Percentiles rank a stretch among this genome's conserved stretches.
Evolutionary conservation across 129 eudicot genomes (phyloP).

Genomic region (Artemisia annua): DNA sequence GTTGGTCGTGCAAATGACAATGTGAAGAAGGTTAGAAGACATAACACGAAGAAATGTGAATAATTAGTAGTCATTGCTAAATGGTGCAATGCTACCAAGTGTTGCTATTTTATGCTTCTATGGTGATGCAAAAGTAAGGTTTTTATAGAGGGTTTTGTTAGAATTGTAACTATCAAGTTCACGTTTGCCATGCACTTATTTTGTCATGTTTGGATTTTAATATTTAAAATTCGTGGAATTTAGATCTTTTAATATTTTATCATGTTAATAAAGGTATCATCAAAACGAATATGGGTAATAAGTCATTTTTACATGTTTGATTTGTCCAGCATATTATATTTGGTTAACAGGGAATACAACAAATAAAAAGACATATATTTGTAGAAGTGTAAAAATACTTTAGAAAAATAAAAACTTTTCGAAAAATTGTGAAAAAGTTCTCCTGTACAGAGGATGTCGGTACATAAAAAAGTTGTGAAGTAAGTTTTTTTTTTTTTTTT

Average conservation of each 20-base stretch:
- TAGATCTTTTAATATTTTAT: background rate
- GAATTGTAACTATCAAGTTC: conserved; percentile 38
- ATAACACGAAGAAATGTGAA: conserved; percentile 34
- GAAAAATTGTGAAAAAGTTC: too few relatives aligned
- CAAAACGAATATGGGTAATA: background rate
- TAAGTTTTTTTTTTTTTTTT: too few relatives aligned
- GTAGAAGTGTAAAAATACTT: too few relatives aligned
- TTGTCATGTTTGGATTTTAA: conserved; percentile 24
- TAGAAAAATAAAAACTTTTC: too few relatives aligned
- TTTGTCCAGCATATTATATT: background rate
- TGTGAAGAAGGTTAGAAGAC: conserved; percentile 35
- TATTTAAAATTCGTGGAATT: conserved; percentile 1
- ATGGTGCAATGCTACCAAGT: conserved; percentile 12
- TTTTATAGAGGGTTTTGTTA: conserved; percentile 31
- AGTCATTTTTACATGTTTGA: background rate
- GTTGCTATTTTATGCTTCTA: conserved; percentile 23
- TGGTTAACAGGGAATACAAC: background rate
- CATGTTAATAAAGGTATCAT: background rate
- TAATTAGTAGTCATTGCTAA: conserved; percentile 28
- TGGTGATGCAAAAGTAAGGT: conserved; percentile 15
- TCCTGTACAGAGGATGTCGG: too few relatives aligned
- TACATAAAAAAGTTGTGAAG: too few relatives aligned
- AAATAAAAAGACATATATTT: too few relatives aligned
- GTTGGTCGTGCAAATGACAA: conserved; percentile 45
- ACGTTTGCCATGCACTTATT: conserved; percentile 39